Conservation (phyloP, 208 protist species). For the Willaertia magna region DNA sequence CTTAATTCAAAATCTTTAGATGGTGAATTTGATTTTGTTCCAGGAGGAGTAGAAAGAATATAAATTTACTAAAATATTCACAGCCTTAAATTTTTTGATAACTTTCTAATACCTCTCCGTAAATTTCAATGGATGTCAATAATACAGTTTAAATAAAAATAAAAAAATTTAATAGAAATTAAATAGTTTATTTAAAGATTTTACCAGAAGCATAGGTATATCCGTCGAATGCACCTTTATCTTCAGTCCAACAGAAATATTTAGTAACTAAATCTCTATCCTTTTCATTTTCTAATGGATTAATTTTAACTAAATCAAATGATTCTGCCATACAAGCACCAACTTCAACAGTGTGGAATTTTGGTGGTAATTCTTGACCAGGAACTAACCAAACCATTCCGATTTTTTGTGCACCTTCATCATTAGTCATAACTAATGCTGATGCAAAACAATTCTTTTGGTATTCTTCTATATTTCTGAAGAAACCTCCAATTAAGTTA, state of each 20-base stretch:
- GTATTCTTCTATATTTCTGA: not conserved
- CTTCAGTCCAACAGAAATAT: not conserved
- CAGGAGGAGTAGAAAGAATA: too few species aligned
- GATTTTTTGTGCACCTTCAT: not conserved
- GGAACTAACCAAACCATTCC: not conserved
- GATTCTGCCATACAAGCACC: not conserved
- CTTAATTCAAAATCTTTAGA: not conserved
- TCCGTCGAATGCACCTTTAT: not conserved
- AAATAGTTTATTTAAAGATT: not conserved
- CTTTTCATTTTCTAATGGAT: not conserved
- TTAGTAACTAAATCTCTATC: not conserved
- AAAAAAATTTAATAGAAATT: too few species aligned
- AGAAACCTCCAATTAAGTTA: not conserved
- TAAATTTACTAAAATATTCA: too few species aligned
- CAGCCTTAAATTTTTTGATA: too few species aligned
- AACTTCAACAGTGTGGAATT: not conserved
- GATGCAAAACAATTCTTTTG: not conserved
- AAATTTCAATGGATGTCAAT: too few species aligned
- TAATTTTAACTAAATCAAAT: not conserved
- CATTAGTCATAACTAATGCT: not conserved
- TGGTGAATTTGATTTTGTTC: not conserved
- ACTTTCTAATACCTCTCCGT: too few species aligned
- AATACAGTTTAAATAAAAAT: too few species aligned
- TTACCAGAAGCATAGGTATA: not conserved
- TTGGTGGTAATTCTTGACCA: not conserved